These are phyloP conservation scores for Fusarium acutatum DNA, from an alignment of 2,329 filamentous ascomycete species.

Conservation along the genomic window DNA sequence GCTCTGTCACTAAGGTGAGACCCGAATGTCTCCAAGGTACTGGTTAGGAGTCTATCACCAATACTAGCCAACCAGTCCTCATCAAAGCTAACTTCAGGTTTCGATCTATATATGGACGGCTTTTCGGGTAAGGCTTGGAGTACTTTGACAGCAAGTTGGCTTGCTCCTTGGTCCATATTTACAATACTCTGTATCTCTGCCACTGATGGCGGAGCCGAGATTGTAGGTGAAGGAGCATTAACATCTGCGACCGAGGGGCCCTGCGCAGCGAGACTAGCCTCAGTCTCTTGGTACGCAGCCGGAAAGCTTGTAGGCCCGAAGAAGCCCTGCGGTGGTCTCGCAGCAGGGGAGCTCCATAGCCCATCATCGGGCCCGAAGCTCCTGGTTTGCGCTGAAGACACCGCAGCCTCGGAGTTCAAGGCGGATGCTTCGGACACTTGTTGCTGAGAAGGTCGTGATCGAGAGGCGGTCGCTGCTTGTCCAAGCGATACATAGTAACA, in stretches of 20 bases:
- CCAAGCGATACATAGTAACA: neutral
- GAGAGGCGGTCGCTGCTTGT: rapidly evolving
- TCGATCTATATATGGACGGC: rapidly evolving
- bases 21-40: neutral
- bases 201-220: neutral
- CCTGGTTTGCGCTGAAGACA: rapidly evolving
- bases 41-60: neutral
- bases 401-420: neutral
- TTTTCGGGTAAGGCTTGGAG: neutral
- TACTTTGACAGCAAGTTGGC: neutral
- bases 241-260: rapidly evolving
- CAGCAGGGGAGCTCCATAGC: neutral
- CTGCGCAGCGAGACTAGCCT: neutral
- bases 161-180: neutral
- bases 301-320: neutral
- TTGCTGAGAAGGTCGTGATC: neutral
- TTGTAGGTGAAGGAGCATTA: neutral
- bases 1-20: neutral
- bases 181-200: neutral
- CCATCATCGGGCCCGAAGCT: neutral
- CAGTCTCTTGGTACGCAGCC: neutral
- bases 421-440: neutral
- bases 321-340: neutral
- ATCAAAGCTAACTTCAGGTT: neutral
- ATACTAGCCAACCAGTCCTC: neutral